A percentile compares a stretch with the other conserved stretches of the same genome.
Conservation (phyloP, 441 rosid species). For the Euphorbia corollata region DNA sequence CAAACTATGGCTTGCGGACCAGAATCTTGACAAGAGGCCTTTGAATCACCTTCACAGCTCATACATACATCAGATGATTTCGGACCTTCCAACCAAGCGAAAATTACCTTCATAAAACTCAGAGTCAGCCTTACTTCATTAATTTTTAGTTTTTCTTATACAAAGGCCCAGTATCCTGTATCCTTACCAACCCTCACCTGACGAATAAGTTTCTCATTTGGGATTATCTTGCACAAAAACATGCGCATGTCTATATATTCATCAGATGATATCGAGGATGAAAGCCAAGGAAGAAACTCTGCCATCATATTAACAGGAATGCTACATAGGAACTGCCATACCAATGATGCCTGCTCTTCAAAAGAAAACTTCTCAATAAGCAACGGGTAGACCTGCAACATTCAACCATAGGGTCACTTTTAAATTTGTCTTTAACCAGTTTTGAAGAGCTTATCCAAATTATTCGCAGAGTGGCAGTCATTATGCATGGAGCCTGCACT, state of each 20-base stretch:
- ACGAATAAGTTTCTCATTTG: constrained; percentile 68
- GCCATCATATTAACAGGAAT: constrained; percentile 89
- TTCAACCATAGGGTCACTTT: constrained; percentile 24
- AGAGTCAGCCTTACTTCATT: constrained; percentile 23
- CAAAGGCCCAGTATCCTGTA: constrained; percentile 9
- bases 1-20: constrained; percentile 16
- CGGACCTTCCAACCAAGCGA: constrained; percentile 60
- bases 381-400: constrained; percentile 75
- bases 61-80: constrained; percentile 26
- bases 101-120: constrained; percentile 47
- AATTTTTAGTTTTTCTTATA: neutral
- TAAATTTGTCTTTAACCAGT: constrained; percentile 7
- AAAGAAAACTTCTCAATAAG: constrained; percentile 79
- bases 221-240: constrained; percentile 71
- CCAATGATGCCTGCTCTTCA: constrained; percentile 84
- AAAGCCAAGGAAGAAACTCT: constrained; percentile 97
- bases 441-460: constrained; percentile 5
- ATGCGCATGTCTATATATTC: constrained; percentile 65
- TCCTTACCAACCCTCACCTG: constrained; percentile 41
- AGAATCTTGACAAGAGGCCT: constrained; percentile 25
- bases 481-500: neutral
- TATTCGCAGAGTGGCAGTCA: neutral
- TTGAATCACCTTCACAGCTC: constrained; percentile 27
- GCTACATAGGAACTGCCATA: constrained; percentile 97
- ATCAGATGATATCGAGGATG: constrained; percentile 66